Evolutionary conservation across 2,329 filamentous ascomycete genomes (phyloP), one percentile per base, ranked within the genome.

Genomic region (Aspergillus glaucus): DNA sequence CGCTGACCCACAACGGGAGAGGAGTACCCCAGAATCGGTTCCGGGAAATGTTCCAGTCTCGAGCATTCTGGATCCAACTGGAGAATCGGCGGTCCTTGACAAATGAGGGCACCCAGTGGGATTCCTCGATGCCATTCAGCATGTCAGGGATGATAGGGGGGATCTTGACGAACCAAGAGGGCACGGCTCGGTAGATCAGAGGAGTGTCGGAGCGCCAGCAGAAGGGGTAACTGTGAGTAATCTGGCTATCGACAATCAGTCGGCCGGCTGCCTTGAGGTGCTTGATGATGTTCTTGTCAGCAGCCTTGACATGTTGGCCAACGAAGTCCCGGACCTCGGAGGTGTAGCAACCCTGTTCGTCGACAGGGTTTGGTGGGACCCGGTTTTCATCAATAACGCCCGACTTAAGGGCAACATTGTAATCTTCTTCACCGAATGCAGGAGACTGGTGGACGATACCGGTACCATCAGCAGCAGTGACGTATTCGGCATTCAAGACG

Each of bases 21-120:
- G 91, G 91, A 0, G 90, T 96, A 45, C 92, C 92, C 92, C 92
- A 96, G 71, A 94, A 97, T 48, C 92, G 81, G 68, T 95, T 95
- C 56, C 92, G 80, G 47, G 89, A 93, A 28, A 97, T 86, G 64
- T 95, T 95, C 92, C 92, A 97, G 69, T 97, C 92, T 50, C 86
- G 85, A 12, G 92, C 91, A 64, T 92, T 92, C 51, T 80, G 76
- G 54, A 97, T 92, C 92, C 92, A 96, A 72, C 84, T 93, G 42
- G 85, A 81, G 61, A 97, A 97, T 12, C 92, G 84, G 65, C 85
- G 87, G 61, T 95, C 91, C 69, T 95, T 95, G 53, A 97, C 90
- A 59, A 88, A 87, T 1, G 80, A 83, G 1, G 92, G 92, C 1
- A 95, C 89, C 92, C 92, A 97, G 64, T 94, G 87, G 6, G 90